phyloP scores from a whole-genome alignment of 176 grass and related monocot genomes.

The Poa pratensis region DNA sequence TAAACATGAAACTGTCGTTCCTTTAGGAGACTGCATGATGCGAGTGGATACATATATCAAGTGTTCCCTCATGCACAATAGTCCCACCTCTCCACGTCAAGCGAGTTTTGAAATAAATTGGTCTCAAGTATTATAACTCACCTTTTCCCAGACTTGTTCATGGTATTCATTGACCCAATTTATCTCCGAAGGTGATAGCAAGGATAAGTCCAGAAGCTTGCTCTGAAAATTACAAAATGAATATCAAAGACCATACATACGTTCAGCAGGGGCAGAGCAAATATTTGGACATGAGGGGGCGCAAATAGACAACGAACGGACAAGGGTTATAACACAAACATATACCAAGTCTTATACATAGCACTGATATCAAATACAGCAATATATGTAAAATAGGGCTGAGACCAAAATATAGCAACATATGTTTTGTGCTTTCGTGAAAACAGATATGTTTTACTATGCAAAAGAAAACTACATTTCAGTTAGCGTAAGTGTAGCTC shows the following conservation, averaged over 20 bases:
- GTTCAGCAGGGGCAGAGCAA: not conserved
- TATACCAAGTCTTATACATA: conserved; percentile 8
- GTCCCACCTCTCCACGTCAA: not conserved
- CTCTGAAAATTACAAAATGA: conserved; percentile 48
- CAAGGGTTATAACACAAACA: not conserved
- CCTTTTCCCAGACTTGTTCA: conserved; percentile 84
- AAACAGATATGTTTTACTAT: conserved; percentile 1
- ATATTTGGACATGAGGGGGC: not conserved
- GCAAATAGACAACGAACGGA: not conserved
- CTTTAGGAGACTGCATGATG: not conserved
- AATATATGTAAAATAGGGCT: conserved; percentile 11
- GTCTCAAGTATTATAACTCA: conserved; percentile 34
- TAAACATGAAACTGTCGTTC: not conserved
- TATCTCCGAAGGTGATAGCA: conserved; percentile 75
- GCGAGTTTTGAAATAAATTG: not conserved
- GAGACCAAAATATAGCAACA: conserved; percentile 1
- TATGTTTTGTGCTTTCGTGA: not conserved
- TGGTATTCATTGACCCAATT: conserved; percentile 90
- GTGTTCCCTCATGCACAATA: not conserved
- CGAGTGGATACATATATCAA: not conserved
- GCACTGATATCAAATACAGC: not conserved
- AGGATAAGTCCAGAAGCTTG: conserved; percentile 71
- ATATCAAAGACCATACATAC: conserved; percentile 17
- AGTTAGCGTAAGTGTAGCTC: not conserved
- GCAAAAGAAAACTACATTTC: conserved; percentile 7